These are phyloP conservation scores for Suillus subalutaceus DNA, from an alignment of 768 basidiomycete species.

Conservation along the genomic window DNA sequence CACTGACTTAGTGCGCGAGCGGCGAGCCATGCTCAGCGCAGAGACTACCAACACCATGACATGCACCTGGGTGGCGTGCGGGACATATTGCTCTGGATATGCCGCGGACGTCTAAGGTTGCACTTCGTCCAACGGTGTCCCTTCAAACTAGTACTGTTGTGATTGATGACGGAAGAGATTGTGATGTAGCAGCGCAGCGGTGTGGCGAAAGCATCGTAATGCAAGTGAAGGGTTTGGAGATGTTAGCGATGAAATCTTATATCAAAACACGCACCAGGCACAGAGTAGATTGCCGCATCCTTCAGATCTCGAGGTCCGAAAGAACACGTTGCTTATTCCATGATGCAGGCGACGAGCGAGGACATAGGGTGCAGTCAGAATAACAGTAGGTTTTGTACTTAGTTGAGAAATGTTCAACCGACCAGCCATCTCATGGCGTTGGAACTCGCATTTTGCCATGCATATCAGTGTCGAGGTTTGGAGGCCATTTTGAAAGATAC, in stretches of 20 bases:
- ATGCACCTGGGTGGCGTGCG: conserved; percentile 15
- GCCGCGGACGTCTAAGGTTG: neutral
- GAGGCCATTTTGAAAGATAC: neutral
- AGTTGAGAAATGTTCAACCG: neutral
- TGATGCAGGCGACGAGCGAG: conserved; percentile 31
- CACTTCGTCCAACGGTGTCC: neutral
- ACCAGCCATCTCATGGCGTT: neutral
- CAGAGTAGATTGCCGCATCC: too few species aligned
- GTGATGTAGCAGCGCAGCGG: neutral
- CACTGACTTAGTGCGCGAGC: neutral
- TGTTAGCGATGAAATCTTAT: neutral
- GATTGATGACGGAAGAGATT: neutral
- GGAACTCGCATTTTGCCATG: neutral
- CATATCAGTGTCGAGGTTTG: neutral
- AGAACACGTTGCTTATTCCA: conserved; percentile 12
- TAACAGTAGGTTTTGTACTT: conserved; percentile 15
- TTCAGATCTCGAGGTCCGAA: neutral
- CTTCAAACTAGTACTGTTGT: conserved; percentile 6
- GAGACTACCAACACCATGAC: neutral
- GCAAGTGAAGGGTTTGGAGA: neutral
- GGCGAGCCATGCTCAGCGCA: neutral
- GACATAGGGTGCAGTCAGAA: conserved; percentile 29
- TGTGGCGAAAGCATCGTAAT: neutral
- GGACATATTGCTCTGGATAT: conserved; percentile 2
- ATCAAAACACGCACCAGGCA: too few species aligned